These are phyloP conservation scores for Bocquillonia castaneifolia DNA, from an alignment of 441 rosid genomes.

Conservation along the genomic window DNA sequence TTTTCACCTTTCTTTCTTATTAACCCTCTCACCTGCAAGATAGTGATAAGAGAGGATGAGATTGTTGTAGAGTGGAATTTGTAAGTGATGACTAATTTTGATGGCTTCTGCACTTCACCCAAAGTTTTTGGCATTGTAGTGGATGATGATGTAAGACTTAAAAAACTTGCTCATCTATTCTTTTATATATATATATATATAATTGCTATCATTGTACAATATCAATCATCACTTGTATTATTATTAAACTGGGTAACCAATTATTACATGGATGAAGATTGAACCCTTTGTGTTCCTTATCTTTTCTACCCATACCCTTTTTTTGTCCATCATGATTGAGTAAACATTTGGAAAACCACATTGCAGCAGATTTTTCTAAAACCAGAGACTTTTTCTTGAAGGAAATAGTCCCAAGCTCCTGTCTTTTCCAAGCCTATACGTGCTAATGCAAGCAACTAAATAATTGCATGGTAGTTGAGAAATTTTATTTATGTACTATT, in stretches of 20 bases:
- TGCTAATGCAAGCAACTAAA: neutral
- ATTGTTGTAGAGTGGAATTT: conserved; percentile 23
- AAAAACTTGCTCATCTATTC: too few relatives aligned
- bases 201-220: too few relatives aligned
- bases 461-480: conserved; percentile 10
- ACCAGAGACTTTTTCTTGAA: conserved; percentile 7
- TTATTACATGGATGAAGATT: conserved; percentile 19
- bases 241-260: conserved; percentile 18
- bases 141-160: conserved; percentile 29
- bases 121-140: conserved; percentile 9
- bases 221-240: conserved; percentile 12
- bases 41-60: conserved; percentile 38
- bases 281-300: conserved; percentile 2
- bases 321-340: conserved; percentile 13
- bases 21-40: conserved; percentile 30
- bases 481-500: neutral
- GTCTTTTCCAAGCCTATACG: conserved; percentile 11
- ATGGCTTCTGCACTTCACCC: neutral
- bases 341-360: neutral
- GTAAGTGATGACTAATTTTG: conserved; percentile 14
- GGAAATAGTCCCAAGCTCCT: conserved; percentile 6
- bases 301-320: neutral
- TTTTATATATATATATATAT: too few relatives aligned
- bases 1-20: neutral
- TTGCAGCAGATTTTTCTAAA: neutral